Percentiles rank a stretch among this genome's conserved stretches.
Evolutionary conservation across 331 rosid species (phyloP).

Genomic region (Cydonia oblonga): DNA sequence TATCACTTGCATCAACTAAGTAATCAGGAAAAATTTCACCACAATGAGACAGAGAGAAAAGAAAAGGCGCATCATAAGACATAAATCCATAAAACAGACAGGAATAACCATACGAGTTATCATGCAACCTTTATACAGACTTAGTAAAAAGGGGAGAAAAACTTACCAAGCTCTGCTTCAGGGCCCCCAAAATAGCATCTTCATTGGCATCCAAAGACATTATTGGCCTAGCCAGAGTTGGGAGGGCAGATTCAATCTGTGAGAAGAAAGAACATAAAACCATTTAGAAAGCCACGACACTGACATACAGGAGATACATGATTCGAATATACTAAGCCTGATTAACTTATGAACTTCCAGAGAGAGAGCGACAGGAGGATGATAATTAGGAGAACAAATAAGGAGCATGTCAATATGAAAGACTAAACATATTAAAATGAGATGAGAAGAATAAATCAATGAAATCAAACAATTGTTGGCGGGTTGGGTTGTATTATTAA

Average conservation of each 20-base stretch:
- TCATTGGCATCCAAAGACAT: conserved; percentile 98
- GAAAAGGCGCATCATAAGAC: not conserved
- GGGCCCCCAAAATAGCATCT: conserved; percentile 85
- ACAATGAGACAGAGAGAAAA: not conserved
- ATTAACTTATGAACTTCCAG: not conserved
- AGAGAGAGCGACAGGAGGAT: not conserved
- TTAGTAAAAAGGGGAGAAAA: not conserved
- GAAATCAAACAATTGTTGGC: not conserved
- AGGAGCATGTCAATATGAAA: not conserved
- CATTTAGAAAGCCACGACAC: conserved; percentile 11
- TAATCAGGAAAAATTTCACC: not conserved
- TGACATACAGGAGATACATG: not conserved
- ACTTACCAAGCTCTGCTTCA: conserved; percentile 92
- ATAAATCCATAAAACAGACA: not conserved
- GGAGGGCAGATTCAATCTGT: conserved; percentile 97
- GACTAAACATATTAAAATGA: not conserved
- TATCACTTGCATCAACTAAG: not conserved
- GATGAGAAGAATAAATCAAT: not conserved
- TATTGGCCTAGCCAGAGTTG: conserved; percentile 87
- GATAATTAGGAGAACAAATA: not conserved
- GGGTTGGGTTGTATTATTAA: not conserved
- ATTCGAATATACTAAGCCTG: not conserved
- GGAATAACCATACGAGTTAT: not conserved
- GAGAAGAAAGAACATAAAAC: conserved; percentile 10
- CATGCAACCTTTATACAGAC: not conserved